These are phyloP conservation scores for Alternaria ventricosa DNA, from an alignment of 2,329 filamentous ascomycete genomes.

Conservation along the genomic window DNA sequence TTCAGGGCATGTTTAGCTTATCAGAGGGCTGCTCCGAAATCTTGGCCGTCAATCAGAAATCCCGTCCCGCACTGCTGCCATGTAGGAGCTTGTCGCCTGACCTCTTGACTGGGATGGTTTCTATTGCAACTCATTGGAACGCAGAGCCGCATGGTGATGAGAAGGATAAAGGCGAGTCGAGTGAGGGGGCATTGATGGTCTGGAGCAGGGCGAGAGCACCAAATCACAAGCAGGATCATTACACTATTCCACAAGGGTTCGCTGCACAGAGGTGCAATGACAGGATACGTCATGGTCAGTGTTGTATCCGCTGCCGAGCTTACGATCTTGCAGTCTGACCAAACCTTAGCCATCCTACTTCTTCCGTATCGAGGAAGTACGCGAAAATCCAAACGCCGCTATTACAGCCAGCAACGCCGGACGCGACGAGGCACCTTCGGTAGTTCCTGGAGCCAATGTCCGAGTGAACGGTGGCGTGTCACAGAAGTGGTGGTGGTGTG, in stretches of 20 bases:
- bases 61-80: slow-evolving; percentile 17
- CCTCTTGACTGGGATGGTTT: slow-evolving; percentile 19
- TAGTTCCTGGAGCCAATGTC: too few species aligned
- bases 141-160: slow-evolving; percentile 43
- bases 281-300: too few species aligned
- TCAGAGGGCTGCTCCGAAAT: slow-evolving; percentile 33
- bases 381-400: too few species aligned
- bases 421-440: too few species aligned
- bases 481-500: too few species aligned
- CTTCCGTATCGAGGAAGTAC: too few species aligned
- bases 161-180: slow-evolving; percentile 35
- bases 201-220: slow-evolving; percentile 14
- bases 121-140: not conserved
- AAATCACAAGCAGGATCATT: slow-evolving; percentile 13
- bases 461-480: too few species aligned
- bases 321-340: too few species aligned
- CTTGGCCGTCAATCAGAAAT: not conserved
- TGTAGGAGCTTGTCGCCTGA: slow-evolving; percentile 36
- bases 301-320: too few species aligned
- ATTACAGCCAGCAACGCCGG: too few species aligned
- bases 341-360: too few species aligned
- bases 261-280: not conserved
- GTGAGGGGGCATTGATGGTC: slow-evolving; percentile 13
- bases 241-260: not conserved
- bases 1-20: slow-evolving; percentile 34